Conservation (phyloP, 371 early-diverging fungal genomes). For the Syncephalis plumigaleata region DNA sequence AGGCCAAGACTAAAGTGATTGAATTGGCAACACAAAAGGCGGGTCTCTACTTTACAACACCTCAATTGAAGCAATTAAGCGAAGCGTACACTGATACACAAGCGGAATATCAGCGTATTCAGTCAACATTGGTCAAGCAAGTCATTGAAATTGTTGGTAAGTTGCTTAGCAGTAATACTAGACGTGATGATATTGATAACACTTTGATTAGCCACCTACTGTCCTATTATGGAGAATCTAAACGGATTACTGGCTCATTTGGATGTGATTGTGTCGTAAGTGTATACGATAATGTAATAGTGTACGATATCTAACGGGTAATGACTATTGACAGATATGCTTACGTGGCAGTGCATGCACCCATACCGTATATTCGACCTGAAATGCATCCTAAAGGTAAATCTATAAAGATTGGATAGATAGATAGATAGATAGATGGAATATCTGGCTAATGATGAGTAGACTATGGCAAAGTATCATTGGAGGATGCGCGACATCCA, state of each 20-base stretch:
- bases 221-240: slow-evolving; percentile 55
- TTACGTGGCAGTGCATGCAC: slow-evolving; percentile 66
- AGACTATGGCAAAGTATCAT: slow-evolving; percentile 39
- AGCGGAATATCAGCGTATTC: slow-evolving; percentile 41
- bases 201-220: slow-evolving; percentile 68
- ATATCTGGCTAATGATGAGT: too few species aligned
- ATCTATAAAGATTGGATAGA: too few species aligned
- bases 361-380: slow-evolving; percentile 71
- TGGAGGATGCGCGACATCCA: slow-evolving; percentile 73
- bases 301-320: not conserved
- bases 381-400: slow-evolving; percentile 28
- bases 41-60: slow-evolving; percentile 77
- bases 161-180: not conserved
- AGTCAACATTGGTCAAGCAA: slow-evolving; percentile 61
- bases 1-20: slow-evolving; percentile 21
- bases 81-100: slow-evolving; percentile 25
- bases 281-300: slow-evolving; percentile 1
- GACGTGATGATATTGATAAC: not conserved
- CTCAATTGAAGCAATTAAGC: slow-evolving; percentile 36
- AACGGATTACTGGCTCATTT: slow-evolving; percentile 62
- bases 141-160: slow-evolving; percentile 60
- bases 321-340: slow-evolving; percentile 52
- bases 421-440: too few species aligned
- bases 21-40: slow-evolving; percentile 83
- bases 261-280: slow-evolving; percentile 62